phyloP scores from a whole-genome alignment of 352 stramenopile genomes.

The Pythium aphanidermatum region DNA sequence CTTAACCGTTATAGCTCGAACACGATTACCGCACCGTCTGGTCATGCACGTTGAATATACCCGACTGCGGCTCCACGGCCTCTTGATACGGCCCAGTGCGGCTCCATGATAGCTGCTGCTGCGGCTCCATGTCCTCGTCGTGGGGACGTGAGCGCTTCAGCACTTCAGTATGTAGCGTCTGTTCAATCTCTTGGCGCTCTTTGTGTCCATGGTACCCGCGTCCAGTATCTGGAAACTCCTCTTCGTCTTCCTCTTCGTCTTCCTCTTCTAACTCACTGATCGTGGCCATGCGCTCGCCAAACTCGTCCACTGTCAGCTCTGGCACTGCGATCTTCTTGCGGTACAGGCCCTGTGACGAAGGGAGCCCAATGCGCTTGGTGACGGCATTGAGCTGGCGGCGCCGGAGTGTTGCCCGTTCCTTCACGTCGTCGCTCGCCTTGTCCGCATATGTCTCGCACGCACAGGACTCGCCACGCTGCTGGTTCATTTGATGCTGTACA shows the following conservation, averaged over 20 bases:
- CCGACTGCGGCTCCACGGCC: conserved; percentile 37
- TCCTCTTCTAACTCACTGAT: conserved; percentile 1
- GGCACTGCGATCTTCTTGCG: conserved; percentile 1
- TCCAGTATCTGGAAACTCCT: not conserved
- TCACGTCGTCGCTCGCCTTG: no score
- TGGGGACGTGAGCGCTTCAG: not conserved
- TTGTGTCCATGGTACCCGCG: no score
- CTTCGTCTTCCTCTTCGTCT: not conserved
- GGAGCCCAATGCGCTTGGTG: conserved; percentile 2
- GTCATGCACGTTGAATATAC: not conserved
- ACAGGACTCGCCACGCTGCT: no score
- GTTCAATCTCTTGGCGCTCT: conserved; percentile 6
- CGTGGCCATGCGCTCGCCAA: conserved; percentile 2
- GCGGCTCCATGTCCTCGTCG: not conserved
- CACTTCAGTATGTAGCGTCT: not conserved
- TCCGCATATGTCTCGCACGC: not conserved
- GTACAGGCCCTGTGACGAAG: conserved; percentile 8
- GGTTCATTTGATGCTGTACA: conserved; percentile 34
- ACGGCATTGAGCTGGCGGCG: not conserved
- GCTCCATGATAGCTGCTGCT: conserved; percentile 8
- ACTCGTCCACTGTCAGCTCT: conserved; percentile 5
- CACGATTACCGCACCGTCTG: not conserved
- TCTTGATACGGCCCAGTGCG: conserved; percentile 32
- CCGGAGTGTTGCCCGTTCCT: no score
- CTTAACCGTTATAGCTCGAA: no score